phyloP scores from a whole-genome alignment of 495 filamentous ascomycete genomes.

The Xylaria grammica region DNA sequence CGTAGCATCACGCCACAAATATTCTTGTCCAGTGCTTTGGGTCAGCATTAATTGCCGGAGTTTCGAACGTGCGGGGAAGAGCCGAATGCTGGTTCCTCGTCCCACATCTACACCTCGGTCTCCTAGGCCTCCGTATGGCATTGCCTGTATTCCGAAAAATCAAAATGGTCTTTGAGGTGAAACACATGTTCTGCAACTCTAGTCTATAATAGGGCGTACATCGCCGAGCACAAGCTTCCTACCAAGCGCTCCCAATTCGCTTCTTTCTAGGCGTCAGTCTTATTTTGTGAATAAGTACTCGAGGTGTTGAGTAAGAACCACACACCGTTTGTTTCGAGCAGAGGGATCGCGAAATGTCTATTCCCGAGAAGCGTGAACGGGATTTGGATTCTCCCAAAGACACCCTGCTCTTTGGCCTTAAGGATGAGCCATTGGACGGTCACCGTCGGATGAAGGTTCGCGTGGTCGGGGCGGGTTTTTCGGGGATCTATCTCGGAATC shows the following conservation, averaged over 20 bases:
- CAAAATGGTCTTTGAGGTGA: neutral
- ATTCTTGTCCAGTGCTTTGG: neutral
- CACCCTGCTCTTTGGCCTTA: slow-evolving; percentile 36
- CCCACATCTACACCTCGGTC: neutral
- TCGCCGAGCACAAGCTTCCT: neutral
- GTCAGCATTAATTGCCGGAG: slow-evolving; percentile 3
- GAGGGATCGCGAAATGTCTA: neutral
- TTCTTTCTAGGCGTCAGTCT: neutral
- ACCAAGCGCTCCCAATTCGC: neutral
- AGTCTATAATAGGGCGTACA: neutral
- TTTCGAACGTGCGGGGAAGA: slow-evolving; percentile 20
- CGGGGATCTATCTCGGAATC: slow-evolving; percentile 48
- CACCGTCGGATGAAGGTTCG: slow-evolving; percentile 51
- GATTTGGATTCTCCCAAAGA: neutral
- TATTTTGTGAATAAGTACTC: neutral
- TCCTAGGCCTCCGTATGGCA: neutral
- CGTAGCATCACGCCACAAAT: neutral
- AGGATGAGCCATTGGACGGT: slow-evolving; percentile 51
- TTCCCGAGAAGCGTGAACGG: neutral
- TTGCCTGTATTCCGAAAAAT: neutral
- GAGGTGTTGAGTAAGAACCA: neutral
- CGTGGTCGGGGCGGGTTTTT: slow-evolving; percentile 56
- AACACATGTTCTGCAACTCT: neutral
- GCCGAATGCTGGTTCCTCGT: neutral
- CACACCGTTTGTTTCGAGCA: neutral